Percentiles rank a stretch among this genome's conserved stretches.
These are phyloP conservation scores for Neospermospora avenae DNA, from an alignment of 2,329 filamentous ascomycete genomes.

Conservation along the genomic window DNA sequence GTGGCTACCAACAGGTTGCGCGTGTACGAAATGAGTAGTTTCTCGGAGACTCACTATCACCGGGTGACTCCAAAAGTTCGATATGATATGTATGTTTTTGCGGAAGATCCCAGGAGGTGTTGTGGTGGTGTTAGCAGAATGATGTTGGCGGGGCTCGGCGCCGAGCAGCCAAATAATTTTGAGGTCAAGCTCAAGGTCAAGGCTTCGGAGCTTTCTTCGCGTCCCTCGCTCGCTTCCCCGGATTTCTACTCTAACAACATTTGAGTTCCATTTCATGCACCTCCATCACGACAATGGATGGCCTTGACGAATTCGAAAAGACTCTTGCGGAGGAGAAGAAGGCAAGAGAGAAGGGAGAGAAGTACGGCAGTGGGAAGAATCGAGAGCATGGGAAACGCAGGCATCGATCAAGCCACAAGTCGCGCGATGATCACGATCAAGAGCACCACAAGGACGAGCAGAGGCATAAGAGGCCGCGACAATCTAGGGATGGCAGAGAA, in stretches of 20 bases:
- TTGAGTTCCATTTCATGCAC: background rate
- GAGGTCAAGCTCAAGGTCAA: too few relatives aligned
- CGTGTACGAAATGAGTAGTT: background rate
- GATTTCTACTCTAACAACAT: too few relatives aligned
- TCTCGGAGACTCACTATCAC: background rate
- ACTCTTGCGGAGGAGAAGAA: conserved; percentile 64
- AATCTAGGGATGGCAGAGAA: conserved; percentile 38
- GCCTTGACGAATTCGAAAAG: conserved; percentile 74
- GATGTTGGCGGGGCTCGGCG: conserved; percentile 22
- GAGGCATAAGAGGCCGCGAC: conserved; percentile 59
- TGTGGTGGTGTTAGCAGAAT: conserved; percentile 2
- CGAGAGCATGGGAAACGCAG: conserved; percentile 36
- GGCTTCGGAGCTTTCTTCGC: background rate
- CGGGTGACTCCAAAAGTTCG: background rate
- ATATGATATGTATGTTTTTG: background rate
- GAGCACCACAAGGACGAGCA: conserved; percentile 43
- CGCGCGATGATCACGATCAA: conserved; percentile 28
- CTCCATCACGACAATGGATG: conserved; percentile 42
- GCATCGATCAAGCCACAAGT: conserved; percentile 33
- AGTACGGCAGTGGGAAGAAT: conserved; percentile 43
- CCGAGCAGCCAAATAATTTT: conserved; percentile 24
- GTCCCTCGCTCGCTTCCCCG: conserved; percentile 13
- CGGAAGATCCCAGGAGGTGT: background rate
- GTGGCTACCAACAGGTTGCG: background rate
- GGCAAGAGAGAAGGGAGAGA: conserved; percentile 47